Evolutionary conservation across 2,329 filamentous ascomycete species (phyloP), one percentile per base, ranked within the genome.

Genomic region (Aspergillus caelatus): DNA sequence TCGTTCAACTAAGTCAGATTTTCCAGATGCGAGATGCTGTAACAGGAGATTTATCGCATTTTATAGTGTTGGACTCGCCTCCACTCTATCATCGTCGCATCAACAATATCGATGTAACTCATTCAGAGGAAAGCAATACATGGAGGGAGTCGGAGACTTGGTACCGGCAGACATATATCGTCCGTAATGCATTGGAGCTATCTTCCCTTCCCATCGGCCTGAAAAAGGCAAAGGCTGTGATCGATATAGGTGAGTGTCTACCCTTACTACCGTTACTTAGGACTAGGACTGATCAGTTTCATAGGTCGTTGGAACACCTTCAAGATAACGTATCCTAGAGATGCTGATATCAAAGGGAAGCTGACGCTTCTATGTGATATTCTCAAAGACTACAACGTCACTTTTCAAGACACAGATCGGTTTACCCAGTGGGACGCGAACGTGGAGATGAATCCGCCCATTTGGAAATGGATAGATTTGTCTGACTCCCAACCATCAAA

Each of bases 351-450:
- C 3, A 69, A 73, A 0, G 64, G 69, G 3, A 72, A 74, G 7
- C 84, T 85, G 69, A 66, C 74, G 1, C 68, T 77, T 0, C 79
- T 91, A 23, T 78, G 82, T 4, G 73, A 79, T 10, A 85, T 86
- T 1, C 80, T 97, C 0, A 79, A 82, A 12, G 91, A 96, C 66
- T 91, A 91, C 78, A 96, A 96, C 63, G 83, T 97, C 56, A 72
- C 79, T 0, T 78, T 89, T 19, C 72, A 82, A 36, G 62, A 78
- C 21, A 71, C 76, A 23, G 71, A 77, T 10, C 69, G 76, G 1
- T 86, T 91, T 61, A 70, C 70, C 1, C 28, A 61, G 16, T 63
- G 72, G 82, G 30, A 72, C 73, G 19, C 71, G 36, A 66, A 66
- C 36, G 57, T 65, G 28, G 59, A 71, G 57, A 61, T 62, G 23